Conservation (phyloP, 805 yeast genomes). For the Nakazawaea ambrosiae region DNA sequence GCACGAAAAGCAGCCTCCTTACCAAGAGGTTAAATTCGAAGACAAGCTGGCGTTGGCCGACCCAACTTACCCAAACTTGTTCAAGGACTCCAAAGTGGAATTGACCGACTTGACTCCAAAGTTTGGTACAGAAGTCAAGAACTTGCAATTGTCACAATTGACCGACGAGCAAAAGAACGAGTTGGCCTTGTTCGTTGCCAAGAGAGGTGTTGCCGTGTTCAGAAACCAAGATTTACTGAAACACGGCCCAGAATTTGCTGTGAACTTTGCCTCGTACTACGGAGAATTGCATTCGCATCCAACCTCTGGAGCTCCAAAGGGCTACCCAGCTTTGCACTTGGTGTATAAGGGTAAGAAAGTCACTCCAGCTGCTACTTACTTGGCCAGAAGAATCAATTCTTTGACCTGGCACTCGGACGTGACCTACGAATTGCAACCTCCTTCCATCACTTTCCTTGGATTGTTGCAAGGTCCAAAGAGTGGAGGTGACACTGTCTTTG, state of each 20-base stretch:
- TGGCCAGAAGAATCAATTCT: slow-evolving; percentile 26
- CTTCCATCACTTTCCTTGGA: slow-evolving; percentile 41
- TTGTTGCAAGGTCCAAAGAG: slow-evolving; percentile 35
- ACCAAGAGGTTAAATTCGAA: slow-evolving; percentile 2
- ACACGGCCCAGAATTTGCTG: slow-evolving; percentile 34
- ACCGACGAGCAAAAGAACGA: slow-evolving; percentile 37
- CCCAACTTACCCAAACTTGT: slow-evolving; percentile 7
- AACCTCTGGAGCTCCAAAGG: slow-evolving; percentile 42
- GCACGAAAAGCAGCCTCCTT: slow-evolving; percentile 1
- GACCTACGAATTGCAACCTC: slow-evolving; percentile 64
- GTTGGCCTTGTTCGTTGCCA: slow-evolving; percentile 38
- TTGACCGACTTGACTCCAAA: slow-evolving; percentile 31
- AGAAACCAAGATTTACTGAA: slow-evolving; percentile 35
- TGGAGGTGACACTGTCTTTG: slow-evolving; percentile 41
- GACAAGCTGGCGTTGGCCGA: slow-evolving; percentile 11
- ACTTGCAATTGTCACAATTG: slow-evolving; percentile 35
- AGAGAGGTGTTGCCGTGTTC: slow-evolving; percentile 40
- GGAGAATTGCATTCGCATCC: slow-evolving; percentile 43
- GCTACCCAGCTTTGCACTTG: slow-evolving; percentile 33
- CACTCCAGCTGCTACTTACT: slow-evolving; percentile 22
- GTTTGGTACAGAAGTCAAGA: slow-evolving; percentile 33
- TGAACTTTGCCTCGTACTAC: slow-evolving; percentile 34
- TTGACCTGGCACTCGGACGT: slow-evolving; percentile 44
- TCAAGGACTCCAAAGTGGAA: slow-evolving; percentile 8
- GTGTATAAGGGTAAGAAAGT: slow-evolving; percentile 31